phyloP scores from a whole-genome alignment of 495 filamentous ascomycete genomes.

The Melanomma pulvis-pyrius region DNA sequence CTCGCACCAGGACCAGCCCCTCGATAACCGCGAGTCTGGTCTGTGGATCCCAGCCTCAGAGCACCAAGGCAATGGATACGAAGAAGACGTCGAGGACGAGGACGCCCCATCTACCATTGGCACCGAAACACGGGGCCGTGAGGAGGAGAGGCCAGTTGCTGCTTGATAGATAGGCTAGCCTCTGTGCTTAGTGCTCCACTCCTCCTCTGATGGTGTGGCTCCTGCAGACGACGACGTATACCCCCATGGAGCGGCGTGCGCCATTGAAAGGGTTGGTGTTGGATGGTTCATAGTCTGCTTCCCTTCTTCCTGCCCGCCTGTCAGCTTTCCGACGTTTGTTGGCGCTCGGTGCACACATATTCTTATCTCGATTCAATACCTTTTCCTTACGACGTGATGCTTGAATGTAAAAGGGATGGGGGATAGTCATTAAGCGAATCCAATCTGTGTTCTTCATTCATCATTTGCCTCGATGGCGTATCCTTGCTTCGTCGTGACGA shows the following conservation, averaged over 20 bases:
- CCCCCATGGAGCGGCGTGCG: conserved; percentile 9
- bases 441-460: too few species aligned
- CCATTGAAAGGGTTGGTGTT: neutral
- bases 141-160: conserved; percentile 57
- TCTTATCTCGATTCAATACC: neutral
- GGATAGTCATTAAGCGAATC: too few species aligned
- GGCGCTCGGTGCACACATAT: neutral
- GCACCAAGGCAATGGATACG: conserved; percentile 62
- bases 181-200: neutral
- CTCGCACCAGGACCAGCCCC: conserved; percentile 78
- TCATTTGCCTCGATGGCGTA: too few species aligned
- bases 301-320: neutral
- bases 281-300: neutral
- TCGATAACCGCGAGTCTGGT: conserved; percentile 78
- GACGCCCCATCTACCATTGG: conserved; percentile 60
- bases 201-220: neutral
- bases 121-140: conserved; percentile 62
- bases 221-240: conserved; percentile 18
- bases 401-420: neutral
- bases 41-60: conserved; percentile 82
- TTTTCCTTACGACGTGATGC: neutral
- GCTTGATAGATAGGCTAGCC: conserved; percentile 18
- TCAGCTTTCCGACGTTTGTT: too few species aligned
- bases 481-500: too few species aligned
- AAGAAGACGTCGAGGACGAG: conserved; percentile 64